phyloP scores from a whole-genome alignment of 192 early-diverging fungal species.

The Mortierella hygrophila region DNA sequence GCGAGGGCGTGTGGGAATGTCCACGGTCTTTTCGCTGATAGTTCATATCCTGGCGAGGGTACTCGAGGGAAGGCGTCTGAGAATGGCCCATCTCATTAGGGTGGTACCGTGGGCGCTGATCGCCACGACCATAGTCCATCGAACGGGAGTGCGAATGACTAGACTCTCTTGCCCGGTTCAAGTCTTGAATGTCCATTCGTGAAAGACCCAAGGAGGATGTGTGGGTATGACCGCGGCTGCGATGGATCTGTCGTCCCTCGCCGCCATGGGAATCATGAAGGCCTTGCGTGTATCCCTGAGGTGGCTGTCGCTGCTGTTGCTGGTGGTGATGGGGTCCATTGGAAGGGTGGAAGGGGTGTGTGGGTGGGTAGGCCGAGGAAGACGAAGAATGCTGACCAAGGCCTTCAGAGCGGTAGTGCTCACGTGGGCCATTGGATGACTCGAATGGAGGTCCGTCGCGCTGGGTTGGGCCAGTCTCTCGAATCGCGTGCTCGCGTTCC shows the following conservation, averaged over 20 bases:
- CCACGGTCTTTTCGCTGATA: conserved; percentile 23
- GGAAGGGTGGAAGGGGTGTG: conserved; percentile 14
- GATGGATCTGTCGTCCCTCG: conserved; percentile 23
- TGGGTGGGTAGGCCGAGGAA: conserved; percentile 13
- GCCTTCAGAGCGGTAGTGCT: background rate
- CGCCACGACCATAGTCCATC: conserved; percentile 49
- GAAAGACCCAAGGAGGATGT: conserved; percentile 40
- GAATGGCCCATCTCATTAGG: conserved; percentile 34
- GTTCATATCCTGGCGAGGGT: conserved; percentile 9
- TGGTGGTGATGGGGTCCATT: conserved; percentile 16
- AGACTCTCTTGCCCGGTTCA: conserved; percentile 14
- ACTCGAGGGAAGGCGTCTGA: conserved; percentile 31
- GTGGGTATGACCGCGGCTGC: conserved; percentile 40
- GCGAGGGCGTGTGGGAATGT: conserved; percentile 25
- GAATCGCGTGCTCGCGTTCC: background rate
- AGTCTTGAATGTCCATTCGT: conserved; percentile 48
- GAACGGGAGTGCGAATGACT: conserved; percentile 48
- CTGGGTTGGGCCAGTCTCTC: conserved; percentile 1
- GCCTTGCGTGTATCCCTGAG: conserved; percentile 9
- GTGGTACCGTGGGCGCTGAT: conserved; percentile 20
- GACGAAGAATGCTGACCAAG: conserved; percentile 8
- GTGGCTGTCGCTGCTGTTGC: conserved; percentile 5
- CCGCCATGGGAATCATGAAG: conserved; percentile 18
- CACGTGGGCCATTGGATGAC: background rate
- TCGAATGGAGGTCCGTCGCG: conserved; percentile 4